Base-by-base conservation (phyloP, 345 rosid species). In the Syzygium aromaticum region DNA sequence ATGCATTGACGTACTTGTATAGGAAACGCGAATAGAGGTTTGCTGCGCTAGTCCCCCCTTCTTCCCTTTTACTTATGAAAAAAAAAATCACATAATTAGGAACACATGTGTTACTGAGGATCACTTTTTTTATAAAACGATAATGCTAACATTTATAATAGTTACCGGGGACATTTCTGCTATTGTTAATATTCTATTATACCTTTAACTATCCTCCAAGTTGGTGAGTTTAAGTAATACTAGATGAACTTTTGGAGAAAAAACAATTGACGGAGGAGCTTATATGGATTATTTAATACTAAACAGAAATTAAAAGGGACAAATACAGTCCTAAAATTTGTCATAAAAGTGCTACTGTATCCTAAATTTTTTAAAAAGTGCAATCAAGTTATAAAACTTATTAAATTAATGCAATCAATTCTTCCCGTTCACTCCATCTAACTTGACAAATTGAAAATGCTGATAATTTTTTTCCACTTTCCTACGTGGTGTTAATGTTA, bases 401-500 rank as follows among this genome's bases (percentile, higher is more conserved):
- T 14, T 19, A 63, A n/a, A 63, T 63, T 63, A 63, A 63, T 59
- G 7, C 7, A 27, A 25, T 27, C 27, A 59, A 59, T 0, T 59
- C 28, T 6, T 59, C 3, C 3, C 15, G 0, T 59, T 25, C 11
- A 59, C 0, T 27, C 7, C 3, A 0, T 59, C 64, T 59, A 59
- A 59, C 12, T 4, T 27, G 0, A 11, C 15, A 5, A 25, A 11
- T 59, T 28, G 0, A 27, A 61, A 61, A n/a, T n/a, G 17, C 8
- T 27, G 3, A n/a, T 0, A 2, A 2, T n/a, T 13, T 61, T 61
- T 61, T 0, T 27, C 2, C 17, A 12, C 17, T 3, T 2, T 61
- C 0, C 7, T 7, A 27, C 33, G 6, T n/a, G 67, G 67, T 28
- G 28, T 28, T 27, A 27, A 6, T n/a, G 8, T n/a, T 61, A 61